These are phyloP conservation scores for Cercospora citrullina DNA, from an alignment of 2,329 filamentous ascomycete genomes.

Conservation along the genomic window DNA sequence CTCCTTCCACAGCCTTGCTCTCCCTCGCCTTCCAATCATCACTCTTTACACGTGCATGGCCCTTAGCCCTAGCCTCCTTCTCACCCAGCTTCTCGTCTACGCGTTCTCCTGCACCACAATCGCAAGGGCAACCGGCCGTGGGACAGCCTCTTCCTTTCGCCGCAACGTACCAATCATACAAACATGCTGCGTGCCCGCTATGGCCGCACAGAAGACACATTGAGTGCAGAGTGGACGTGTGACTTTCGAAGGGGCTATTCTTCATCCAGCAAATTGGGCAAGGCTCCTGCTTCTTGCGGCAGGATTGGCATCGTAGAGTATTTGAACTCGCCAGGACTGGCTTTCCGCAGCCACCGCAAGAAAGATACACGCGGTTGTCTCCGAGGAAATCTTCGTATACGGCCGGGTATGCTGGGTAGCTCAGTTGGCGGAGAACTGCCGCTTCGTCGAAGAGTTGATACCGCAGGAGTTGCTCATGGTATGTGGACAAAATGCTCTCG, in stretches of 20 bases:
- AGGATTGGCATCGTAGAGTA: constrained; percentile 55
- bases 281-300: constrained; percentile 45
- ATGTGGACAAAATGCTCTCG: constrained; percentile 57
- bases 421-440: constrained; percentile 56
- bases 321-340: constrained; percentile 52
- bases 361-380: constrained; percentile 56
- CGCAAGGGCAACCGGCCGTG: constrained; percentile 60
- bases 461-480: constrained; percentile 57
- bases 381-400: constrained; percentile 59
- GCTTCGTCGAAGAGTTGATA: constrained; percentile 53
- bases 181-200: constrained; percentile 59
- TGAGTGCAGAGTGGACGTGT: constrained; percentile 38
- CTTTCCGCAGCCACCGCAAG: constrained; percentile 58
- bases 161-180: constrained; percentile 57
- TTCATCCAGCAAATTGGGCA: constrained; percentile 50
- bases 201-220: constrained; percentile 62
- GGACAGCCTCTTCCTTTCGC: constrained; percentile 57
- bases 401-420: constrained; percentile 56
- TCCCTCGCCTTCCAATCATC: constrained; percentile 47
- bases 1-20: constrained; percentile 46
- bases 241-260: constrained; percentile 39
- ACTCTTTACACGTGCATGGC: constrained; percentile 36
- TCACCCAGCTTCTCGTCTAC: constrained; percentile 29
- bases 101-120: constrained; percentile 45
- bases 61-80: constrained; percentile 41